These are phyloP conservation scores for Cryoendolithus antarcticus DNA, from an alignment of 2,329 filamentous ascomycete genomes.

Conservation along the genomic window DNA sequence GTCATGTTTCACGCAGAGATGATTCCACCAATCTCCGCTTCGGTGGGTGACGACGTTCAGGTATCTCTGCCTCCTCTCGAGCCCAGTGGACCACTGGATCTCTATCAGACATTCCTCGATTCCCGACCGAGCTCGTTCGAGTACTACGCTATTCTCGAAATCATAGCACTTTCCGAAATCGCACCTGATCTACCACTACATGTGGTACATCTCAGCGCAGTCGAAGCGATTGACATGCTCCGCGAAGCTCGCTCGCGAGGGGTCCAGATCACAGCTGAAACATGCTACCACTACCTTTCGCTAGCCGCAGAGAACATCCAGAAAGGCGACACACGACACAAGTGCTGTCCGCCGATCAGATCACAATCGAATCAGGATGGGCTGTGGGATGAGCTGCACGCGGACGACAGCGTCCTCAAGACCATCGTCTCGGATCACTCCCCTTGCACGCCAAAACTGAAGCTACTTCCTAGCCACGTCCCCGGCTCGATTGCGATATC, in stretches of 20 bases:
- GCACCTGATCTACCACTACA: constrained; percentile 78
- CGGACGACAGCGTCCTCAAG: constrained; percentile 64
- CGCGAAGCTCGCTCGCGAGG: constrained; percentile 59
- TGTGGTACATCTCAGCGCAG: constrained; percentile 87
- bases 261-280: constrained; percentile 82
- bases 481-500: constrained; percentile 28
- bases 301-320: constrained; percentile 70
- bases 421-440: constrained; percentile 94
- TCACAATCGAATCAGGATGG: constrained; percentile 68
- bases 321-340: constrained; percentile 80
- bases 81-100: constrained; percentile 58
- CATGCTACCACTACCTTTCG: constrained; percentile 88
- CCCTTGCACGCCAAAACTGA: constrained; percentile 88
- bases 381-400: constrained; percentile 69
- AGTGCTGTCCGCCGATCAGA: constrained; percentile 89
- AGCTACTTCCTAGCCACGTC: constrained; percentile 67
- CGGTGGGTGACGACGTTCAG: constrained; percentile 53
- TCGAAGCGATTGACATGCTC: constrained; percentile 72
- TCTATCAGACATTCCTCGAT: constrained; percentile 82
- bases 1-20: constrained; percentile 99
- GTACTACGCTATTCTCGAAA: constrained; percentile 78
- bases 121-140: constrained; percentile 85
- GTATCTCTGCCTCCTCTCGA: constrained; percentile 49
- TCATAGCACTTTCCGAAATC: constrained; percentile 65
- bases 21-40: constrained; percentile 74